These are phyloP conservation scores for Physaria fendleri DNA, from an alignment of 345 rosid species.

Conservation along the genomic window DNA sequence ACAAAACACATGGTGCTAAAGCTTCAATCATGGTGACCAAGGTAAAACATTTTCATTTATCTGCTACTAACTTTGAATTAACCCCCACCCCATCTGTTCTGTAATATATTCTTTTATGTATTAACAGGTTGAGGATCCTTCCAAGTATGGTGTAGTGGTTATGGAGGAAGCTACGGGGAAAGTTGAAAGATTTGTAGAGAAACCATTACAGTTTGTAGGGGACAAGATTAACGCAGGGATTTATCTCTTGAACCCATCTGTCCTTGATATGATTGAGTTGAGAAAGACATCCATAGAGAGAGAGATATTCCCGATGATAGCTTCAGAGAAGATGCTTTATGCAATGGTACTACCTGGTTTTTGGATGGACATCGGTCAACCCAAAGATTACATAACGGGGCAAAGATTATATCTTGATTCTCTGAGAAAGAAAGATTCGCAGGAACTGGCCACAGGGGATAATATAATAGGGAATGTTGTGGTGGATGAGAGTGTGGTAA, in stretches of 20 bases:
- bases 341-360: constrained; percentile 73
- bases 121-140: constrained; percentile 67
- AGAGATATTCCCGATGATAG: constrained; percentile 85
- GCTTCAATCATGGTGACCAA: constrained; percentile 46
- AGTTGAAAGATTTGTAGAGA: constrained; percentile 79
- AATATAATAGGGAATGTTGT: constrained; percentile 64
- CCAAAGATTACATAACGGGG: constrained; percentile 65
- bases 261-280: constrained; percentile 71
- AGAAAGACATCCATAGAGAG: constrained; percentile 85
- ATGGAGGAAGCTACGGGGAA: constrained; percentile 59
- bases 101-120: neutral
- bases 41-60: constrained; percentile 5
- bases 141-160: constrained; percentile 90
- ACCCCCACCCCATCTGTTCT: neutral
- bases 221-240: constrained; percentile 95
- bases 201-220: constrained; percentile 74
- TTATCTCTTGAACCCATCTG: constrained; percentile 77
- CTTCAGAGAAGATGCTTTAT: constrained; percentile 55
- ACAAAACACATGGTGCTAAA: neutral
- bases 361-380: constrained; percentile 21
- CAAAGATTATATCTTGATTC: constrained; percentile 78
- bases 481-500: constrained; percentile 62
- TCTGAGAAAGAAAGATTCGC: constrained; percentile 43
- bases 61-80: neutral
- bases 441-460: constrained; percentile 48